Conservation (phyloP, 306 rosid genomes). For the Styphnolobium japonicum region DNA sequence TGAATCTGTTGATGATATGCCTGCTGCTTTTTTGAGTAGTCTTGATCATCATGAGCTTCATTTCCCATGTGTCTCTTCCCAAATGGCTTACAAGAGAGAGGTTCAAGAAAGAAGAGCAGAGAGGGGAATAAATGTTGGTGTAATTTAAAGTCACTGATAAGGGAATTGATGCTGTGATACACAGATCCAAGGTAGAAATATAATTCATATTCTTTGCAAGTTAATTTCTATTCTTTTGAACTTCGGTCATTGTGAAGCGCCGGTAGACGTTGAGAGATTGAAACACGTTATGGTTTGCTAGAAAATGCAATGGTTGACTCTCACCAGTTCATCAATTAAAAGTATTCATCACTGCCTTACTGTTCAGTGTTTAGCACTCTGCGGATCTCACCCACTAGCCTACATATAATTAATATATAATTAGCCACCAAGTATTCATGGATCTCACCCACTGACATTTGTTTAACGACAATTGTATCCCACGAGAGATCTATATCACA, state of each 20-base stretch:
- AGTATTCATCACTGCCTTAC: slow-evolving; percentile 15
- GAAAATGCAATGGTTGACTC: no score
- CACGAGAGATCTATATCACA: no score
- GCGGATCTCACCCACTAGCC: slow-evolving; percentile 31
- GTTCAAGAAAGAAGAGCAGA: neutral
- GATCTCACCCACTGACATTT: neutral
- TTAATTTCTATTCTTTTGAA: no score
- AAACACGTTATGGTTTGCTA: no score
- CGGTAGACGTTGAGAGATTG: slow-evolving; percentile 37
- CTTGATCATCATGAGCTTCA: slow-evolving; percentile 34
- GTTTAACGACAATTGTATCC: neutral
- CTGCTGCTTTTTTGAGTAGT: slow-evolving; percentile 32
- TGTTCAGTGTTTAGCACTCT: slow-evolving; percentile 11
- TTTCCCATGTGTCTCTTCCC: slow-evolving; percentile 30
- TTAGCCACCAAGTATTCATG: neutral
- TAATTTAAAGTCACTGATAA: neutral
- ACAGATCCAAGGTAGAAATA: slow-evolving; percentile 22
- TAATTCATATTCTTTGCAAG: slow-evolving; percentile 11
- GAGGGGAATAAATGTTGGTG: neutral
- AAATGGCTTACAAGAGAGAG: neutral
- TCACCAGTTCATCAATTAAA: no score
- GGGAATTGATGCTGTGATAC: neutral
- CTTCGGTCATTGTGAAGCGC: slow-evolving; percentile 39
- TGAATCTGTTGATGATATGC: neutral
- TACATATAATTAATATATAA: neutral